Evolutionary conservation across 371 early-diverging fungal species (phyloP), one percentile per base, ranked within the genome.

Genomic region (Mucor saturninus): DNA sequence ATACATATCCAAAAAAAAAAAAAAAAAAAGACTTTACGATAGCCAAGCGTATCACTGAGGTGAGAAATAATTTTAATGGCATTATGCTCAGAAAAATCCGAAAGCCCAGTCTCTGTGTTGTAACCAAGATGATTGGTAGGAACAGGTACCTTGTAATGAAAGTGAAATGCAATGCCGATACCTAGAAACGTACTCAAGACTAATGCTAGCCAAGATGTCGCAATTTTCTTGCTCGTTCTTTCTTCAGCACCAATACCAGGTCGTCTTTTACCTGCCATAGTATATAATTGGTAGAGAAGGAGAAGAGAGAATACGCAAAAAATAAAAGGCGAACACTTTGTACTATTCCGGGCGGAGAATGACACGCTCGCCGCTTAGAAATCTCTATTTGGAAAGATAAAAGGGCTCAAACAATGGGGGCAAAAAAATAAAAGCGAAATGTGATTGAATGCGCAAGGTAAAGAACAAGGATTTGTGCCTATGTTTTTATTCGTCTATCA

Each of bases 41-140:
- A 80, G n/a, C 89, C 87, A 59, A 87, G 73, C 5, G 83, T 76
- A 14, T 78, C 72, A 31, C 83, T 73, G 32, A 88, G 63, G 48
- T 83, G 76, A 13, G 80, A 67, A 8, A 84, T 81, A 5, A 79
- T 71, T 30, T 72, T 62, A 38, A 83, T 73, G 10, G 83, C 86
- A 56, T 83, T 86, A 42, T 72, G 68, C 59, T 88, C 88, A 14
- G 87, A 88, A 57, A 88, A 88, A 51, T 73, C 79, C 9, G 67
- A 51, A 30, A 67, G 40, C 1, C 82, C 77, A 11, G 80, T 79
- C 1, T 50, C 35, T 1, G 76, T 71, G 50, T 74, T 64, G 21
- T 67, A 63, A 61, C 82, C 66, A 59, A 65, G 54, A 56, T 76
- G 78, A 7, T 66, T 58, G 51, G 78, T 56, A 54, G 86, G 75